phyloP scores from a whole-genome alignment of 2,329 filamentous ascomycete genomes.

The Nigrograna mackinnonii region DNA sequence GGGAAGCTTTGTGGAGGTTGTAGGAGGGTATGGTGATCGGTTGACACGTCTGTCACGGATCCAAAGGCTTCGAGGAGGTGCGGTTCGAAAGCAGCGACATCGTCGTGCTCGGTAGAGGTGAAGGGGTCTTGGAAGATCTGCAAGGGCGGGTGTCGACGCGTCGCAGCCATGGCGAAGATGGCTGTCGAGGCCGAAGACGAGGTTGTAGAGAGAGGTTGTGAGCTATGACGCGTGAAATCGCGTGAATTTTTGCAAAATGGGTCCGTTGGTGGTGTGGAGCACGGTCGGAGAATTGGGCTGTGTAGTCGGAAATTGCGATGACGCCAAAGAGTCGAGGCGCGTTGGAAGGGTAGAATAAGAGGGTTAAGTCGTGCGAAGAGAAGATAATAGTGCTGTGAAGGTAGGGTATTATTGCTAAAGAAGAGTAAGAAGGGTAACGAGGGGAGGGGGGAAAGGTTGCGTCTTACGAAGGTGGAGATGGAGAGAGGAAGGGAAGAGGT shows the following conservation, averaged over 20 bases:
- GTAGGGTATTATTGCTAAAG: too few relatives aligned
- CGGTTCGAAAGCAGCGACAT: conserved; percentile 53
- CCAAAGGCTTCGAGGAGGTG: conserved; percentile 53
- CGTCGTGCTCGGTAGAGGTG: conserved; percentile 45
- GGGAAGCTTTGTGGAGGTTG: conserved; percentile 60
- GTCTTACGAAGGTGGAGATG: background rate
- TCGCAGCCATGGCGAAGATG: conserved; percentile 53
- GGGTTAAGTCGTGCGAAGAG: conserved; percentile 6
- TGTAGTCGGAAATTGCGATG: conserved; percentile 38
- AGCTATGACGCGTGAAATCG: conserved; percentile 46
- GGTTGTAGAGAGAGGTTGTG: conserved; percentile 30
- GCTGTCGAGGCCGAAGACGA: conserved; percentile 25
- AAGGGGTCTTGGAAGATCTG: conserved; percentile 63
- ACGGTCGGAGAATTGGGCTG: conserved; percentile 23
- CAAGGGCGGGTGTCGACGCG: conserved; percentile 59
- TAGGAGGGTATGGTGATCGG: conserved; percentile 67
- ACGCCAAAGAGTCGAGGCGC: conserved; percentile 15
- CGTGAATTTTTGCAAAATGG: conserved; percentile 32
- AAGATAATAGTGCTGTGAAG: background rate
- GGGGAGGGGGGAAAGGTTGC: background rate
- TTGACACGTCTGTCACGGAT: conserved; percentile 48
- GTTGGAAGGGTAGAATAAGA: conserved; percentile 13
- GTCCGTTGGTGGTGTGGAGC: conserved; percentile 20
- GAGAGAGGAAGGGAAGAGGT: background rate
- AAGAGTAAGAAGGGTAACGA: background rate